A percentile compares a stretch with the other conserved stretches of the same genome.
phyloP scores from a whole-genome alignment of 208 protist species.

The Trypanosoma vivax region DNA sequence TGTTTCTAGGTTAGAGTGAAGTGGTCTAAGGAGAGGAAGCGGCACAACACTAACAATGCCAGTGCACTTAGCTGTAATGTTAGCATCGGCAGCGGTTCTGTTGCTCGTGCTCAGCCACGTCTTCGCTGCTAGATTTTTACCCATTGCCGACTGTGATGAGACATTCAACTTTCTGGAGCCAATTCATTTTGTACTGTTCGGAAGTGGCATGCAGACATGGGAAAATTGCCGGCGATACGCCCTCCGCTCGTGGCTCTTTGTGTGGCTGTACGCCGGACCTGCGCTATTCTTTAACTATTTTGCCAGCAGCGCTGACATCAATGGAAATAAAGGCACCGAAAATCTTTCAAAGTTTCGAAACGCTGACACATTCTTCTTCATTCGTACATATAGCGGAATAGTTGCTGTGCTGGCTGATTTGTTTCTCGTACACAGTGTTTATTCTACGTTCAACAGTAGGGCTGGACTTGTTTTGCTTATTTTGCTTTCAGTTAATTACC shows the following conservation, averaged over 20 bases:
- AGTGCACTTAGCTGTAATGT: too few species aligned
- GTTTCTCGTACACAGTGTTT: slow-evolving; percentile 57
- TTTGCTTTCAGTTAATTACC: slow-evolving; percentile 54
- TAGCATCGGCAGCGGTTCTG: background rate
- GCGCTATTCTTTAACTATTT: slow-evolving; percentile 14
- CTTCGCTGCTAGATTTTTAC: slow-evolving; percentile 52
- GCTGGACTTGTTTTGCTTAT: slow-evolving; percentile 34
- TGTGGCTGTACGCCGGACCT: slow-evolving; percentile 67
- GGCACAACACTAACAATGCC: too few species aligned
- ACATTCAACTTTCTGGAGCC: slow-evolving; percentile 97
- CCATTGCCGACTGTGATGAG: slow-evolving; percentile 94
- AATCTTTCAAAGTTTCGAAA: slow-evolving; percentile 21
- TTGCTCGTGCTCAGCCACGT: slow-evolving; percentile 43
- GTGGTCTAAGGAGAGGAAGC: too few species aligned
- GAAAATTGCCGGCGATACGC: slow-evolving; percentile 90
- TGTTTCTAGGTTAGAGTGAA: too few species aligned
- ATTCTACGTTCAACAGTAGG: slow-evolving; percentile 32
- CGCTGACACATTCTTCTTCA: slow-evolving; percentile 56
- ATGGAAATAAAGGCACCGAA: too few species aligned
- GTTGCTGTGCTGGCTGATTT: slow-evolving; percentile 37
- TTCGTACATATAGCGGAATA: slow-evolving; percentile 51
- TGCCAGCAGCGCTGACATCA: too few species aligned
- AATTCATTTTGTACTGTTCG: slow-evolving; percentile 90
- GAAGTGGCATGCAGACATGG: slow-evolving; percentile 94
- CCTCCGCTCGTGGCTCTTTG: slow-evolving; percentile 89